Evolutionary conservation across 306 rosid species (phyloP), one percentile per base, ranked within the genome.

Genomic region (Nissolia schottii): DNA sequence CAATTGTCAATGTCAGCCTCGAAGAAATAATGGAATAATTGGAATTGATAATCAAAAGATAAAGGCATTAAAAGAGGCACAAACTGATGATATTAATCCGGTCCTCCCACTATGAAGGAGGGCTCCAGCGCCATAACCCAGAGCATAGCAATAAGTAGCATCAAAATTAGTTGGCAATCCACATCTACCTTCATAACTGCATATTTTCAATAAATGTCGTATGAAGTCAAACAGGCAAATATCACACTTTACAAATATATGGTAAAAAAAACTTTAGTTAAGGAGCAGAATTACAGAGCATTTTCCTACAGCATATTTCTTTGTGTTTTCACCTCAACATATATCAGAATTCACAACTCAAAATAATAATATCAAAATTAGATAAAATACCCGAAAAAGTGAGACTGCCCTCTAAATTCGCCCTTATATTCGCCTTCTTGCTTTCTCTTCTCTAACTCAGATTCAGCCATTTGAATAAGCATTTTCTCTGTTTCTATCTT

Each of bases 391-490:
- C 99, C 99, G 18, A 95, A 95, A 88, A 95, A 95, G 92, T 95
- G 99, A 69, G 99, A 95, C 63, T 91, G 88, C 62, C 97, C 99
- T 76, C 48, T 83, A 73, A 95, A 95, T 69, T 77, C 80, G n/a
- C 81, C 86, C 6, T 55, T 70, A 61, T 88, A 95, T 81, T 76
- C 74, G 41, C 96, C 92, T 78, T 84, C 96, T 76, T 87, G 86
- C 80, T 73, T 89, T 79, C 92, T 88, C 82, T 95, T 95, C 76
- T 74, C 88, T 82, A 95, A 88, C 86, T 95, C 99, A 7, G 90
- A 88, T 77, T 95, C 97, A 80, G 74, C 97, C 99, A 95, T 95
- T 86, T 95, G 93, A 69, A 95, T 92, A 74, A 95, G 99, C 99
- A 95, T 95, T 85, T 95, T 95, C 85, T 95, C 99, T 57, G 99